Conservation (phyloP, 169 alveolate species). For the Eimeria maxima region DNA sequence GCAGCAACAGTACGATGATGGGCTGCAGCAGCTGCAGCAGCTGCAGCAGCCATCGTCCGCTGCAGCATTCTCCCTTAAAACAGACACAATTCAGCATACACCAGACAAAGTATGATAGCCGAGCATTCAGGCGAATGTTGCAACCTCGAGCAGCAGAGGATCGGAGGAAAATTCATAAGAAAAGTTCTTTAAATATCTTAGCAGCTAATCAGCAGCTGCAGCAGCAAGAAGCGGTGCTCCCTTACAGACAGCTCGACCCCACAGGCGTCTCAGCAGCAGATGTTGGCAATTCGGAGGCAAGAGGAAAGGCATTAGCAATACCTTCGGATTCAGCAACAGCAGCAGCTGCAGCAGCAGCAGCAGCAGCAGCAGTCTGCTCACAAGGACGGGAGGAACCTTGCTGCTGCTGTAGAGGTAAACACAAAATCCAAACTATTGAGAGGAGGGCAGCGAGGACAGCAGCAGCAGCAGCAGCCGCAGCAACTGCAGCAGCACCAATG, state of each 20-base stretch:
- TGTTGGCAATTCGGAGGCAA: not conserved
- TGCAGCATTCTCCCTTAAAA: not conserved
- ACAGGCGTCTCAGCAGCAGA: not conserved
- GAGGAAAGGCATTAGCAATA: not conserved
- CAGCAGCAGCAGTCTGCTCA: not conserved
- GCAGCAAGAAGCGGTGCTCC: too few relatives aligned
- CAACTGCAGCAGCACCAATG: not conserved
- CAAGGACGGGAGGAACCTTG: not conserved
- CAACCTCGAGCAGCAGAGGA: too few relatives aligned
- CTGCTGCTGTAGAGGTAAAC: not conserved
- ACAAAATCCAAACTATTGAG: not conserved
- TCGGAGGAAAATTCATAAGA: too few relatives aligned
- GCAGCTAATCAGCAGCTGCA: too few relatives aligned
- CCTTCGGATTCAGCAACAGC: slow-evolving; percentile 1
- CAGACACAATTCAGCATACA: not conserved
- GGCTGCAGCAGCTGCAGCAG: not conserved
- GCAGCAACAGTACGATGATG: not conserved
- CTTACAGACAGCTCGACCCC: not conserved
- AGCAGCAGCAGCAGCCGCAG: slow-evolving; percentile 26
- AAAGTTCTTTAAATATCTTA: too few relatives aligned
- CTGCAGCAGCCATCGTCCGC: not conserved
- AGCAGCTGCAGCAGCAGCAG: slow-evolving; percentile 49
- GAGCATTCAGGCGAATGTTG: not conserved
- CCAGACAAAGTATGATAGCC: not conserved
- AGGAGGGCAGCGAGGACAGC: not conserved